Evolutionary conservation across 345 rosid genomes (phyloP), one percentile per base, ranked within the genome.

Genomic region (Noccaea caerulescens): DNA sequence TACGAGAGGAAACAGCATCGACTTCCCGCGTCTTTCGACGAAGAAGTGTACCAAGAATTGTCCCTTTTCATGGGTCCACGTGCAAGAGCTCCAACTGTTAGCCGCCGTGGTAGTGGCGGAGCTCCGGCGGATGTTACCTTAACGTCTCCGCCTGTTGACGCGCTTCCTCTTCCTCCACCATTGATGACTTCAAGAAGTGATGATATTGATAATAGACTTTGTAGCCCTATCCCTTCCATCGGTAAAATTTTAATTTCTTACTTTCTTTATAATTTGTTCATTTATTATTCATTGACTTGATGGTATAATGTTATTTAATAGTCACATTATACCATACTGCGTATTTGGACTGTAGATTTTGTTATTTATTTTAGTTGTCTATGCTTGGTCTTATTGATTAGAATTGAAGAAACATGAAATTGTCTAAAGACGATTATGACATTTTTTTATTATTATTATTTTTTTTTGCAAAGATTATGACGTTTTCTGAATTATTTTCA

Each of bases 1-100:
- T 91, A 91, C 11, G 99, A 94, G 76, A 82, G 97, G 38, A 94
- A 94, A 72, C 63, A 85, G 0, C 90, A 91, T 62, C 77, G 91
- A 39, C 80, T 94, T 63, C 99, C 99, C 4, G 99, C 99, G 59
- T 94, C 99, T 27, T 94, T 94, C 58, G 99, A 94, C 7, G 99
- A 94, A 73, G 88, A 94, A 78, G 99, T 94, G 6, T 94, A 87
- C 41, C 93, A 94, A 66, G 99, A 94, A 75, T 79, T 94, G 71
- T 76, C 98, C 58, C 93, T 84, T 72, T 94, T 91, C 82, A 94
- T 94, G 96, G 97, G 96, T 6, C 78, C 96, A 42, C 85, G 96
- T 23, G 82, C 83, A 74, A 83, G 98, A 77, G 69, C 85, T 68
- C 76, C 94, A 39, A 55, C 65, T 54, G 5, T 75, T 0, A 56